phyloP scores from a whole-genome alignment of 2,329 filamentous ascomycete species.

The Furcasterigmium furcatum region DNA sequence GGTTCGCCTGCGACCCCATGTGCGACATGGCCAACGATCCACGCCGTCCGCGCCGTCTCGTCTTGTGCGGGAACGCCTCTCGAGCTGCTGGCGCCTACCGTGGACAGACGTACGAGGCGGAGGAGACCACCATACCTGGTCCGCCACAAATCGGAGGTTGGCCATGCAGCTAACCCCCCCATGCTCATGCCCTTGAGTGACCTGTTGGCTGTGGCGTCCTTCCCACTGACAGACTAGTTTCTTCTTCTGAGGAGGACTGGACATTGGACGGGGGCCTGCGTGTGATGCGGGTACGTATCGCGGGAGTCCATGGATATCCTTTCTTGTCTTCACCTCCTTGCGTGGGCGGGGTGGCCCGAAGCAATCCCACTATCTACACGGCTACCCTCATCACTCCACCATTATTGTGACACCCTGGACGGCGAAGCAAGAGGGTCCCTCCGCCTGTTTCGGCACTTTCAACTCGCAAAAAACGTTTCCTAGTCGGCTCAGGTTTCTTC shows the following conservation, averaged over 20 bases:
- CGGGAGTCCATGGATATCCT: conserved; percentile 3
- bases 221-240: neutral
- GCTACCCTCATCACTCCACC: no score
- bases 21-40: conserved; percentile 12
- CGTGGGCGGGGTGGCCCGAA: neutral
- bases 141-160: conserved; percentile 3
- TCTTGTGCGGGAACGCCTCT: conserved; percentile 1
- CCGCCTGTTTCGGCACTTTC: no score
- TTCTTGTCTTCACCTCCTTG: conserved; percentile 2
- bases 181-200: neutral
- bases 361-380: no score
- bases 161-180: conserved; percentile 1
- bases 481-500: no score
- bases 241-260: neutral
- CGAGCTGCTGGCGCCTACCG: neutral
- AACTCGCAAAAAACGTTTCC: no score
- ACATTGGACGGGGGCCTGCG: neutral
- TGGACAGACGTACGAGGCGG: neutral
- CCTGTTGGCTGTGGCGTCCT: conserved; percentile 1
- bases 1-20: conserved; percentile 10
- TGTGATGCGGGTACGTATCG: conserved; percentile 2
- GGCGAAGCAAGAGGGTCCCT: no score
- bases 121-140: conserved; percentile 2
- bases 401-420: no score
- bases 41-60: conserved; percentile 1